Conservation (phyloP, 495 filamentous ascomycete species). For the Hypoxylon intermedium region DNA sequence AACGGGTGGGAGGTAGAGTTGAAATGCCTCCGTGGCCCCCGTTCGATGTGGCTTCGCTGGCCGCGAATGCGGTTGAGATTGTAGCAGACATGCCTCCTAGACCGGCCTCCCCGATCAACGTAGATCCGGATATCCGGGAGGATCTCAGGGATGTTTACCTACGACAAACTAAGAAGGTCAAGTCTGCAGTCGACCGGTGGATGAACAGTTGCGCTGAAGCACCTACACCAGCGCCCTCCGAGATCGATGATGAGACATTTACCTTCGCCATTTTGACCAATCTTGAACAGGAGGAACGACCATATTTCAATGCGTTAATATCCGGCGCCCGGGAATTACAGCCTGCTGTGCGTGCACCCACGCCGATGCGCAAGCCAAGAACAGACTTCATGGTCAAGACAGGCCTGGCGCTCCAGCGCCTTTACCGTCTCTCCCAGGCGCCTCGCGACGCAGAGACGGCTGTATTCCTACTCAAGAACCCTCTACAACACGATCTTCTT, state of each 20-base stretch:
- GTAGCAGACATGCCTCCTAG: constrained; percentile 52
- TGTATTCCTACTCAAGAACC: constrained; percentile 88
- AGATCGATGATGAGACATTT: constrained; percentile 90
- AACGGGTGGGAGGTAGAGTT: constrained; percentile 85
- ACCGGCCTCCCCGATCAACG: constrained; percentile 72
- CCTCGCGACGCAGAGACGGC: constrained; percentile 86
- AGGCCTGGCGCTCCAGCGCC: constrained; percentile 76
- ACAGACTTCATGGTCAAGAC: constrained; percentile 75
- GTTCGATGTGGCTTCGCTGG: constrained; percentile 74
- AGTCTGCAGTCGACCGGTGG: constrained; percentile 84
- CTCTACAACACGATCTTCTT: constrained; percentile 80
- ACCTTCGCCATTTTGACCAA: constrained; percentile 92
- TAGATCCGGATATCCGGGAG: constrained; percentile 91
- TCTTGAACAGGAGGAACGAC: constrained; percentile 74
- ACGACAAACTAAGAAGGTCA: constrained; percentile 85
- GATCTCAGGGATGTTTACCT: constrained; percentile 89
- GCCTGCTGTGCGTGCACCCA: constrained; percentile 61
- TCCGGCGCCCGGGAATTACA: constrained; percentile 69
- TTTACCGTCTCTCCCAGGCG: constrained; percentile 74
- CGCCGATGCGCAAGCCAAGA: constrained; percentile 62
- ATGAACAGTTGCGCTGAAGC: constrained; percentile 76
- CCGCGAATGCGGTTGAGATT: constrained; percentile 59
- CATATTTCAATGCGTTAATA: constrained; percentile 78
- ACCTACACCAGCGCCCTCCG: constrained; percentile 74
- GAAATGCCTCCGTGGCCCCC: constrained; percentile 89